Evolutionary conservation across 164 flowering plant genomes (phyloP).

Genomic region (Taxillus chinensis): DNA sequence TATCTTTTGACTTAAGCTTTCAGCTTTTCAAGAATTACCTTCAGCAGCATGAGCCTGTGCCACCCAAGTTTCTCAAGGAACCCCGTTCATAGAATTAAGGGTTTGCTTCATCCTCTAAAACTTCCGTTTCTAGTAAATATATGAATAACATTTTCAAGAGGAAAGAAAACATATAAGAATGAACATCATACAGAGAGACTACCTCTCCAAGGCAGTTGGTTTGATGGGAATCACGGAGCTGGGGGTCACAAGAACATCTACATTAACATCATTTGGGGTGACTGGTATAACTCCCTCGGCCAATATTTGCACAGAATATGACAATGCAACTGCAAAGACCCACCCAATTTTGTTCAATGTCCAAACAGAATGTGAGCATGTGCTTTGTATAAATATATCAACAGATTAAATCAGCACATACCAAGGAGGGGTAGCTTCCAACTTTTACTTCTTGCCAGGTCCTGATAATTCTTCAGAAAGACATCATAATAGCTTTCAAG

Average conservation of each 20-base stretch:
- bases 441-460: constrained; percentile 44
- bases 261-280: constrained; percentile 55
- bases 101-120: background rate
- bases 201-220: constrained; percentile 46
- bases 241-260: constrained; percentile 82
- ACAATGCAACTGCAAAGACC: constrained; percentile 63
- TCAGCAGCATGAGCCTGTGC: too few species aligned
- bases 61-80: too few species aligned
- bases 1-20: too few species aligned
- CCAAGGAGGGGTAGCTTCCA: constrained; percentile 91
- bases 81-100: background rate
- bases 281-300: constrained; percentile 71
- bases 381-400: background rate
- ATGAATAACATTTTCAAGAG: background rate
- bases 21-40: too few species aligned
- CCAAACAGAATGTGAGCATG: background rate
- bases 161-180: background rate
- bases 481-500: constrained; percentile 70
- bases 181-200: background rate
- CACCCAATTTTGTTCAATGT: constrained; percentile 1
- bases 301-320: constrained; percentile 76
- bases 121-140: background rate
- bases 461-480: constrained; percentile 65
- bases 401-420: constrained; percentile 12
- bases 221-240: constrained; percentile 67